Base-by-base conservation (phyloP, 306 rosid genomes). In the Cajanus cajan region DNA sequence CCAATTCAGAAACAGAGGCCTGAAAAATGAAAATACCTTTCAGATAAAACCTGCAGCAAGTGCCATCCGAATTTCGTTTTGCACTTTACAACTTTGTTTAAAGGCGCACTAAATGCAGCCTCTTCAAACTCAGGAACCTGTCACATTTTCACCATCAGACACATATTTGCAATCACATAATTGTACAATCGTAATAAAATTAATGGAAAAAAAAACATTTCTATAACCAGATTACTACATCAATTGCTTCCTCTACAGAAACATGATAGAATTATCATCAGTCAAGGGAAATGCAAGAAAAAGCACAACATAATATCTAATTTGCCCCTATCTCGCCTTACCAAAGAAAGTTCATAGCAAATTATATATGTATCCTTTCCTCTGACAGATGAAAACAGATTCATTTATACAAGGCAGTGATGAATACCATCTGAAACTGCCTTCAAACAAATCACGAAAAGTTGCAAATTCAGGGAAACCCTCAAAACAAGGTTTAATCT, bases 71-170 rank as follows among this genome's bases (percentile, higher is more conserved):
- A 94, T 78, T 94, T 41, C 71, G 98, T 94, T 76, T 94, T 94
- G 73, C 98, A 92, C 84, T 85, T 89, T 54, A 92, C 95, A 80
- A 92, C 87, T 88, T 90, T 91, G 86, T 95, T 92, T 77, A 95
- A 75, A 61, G 98, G 90, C 61, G 98, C 94, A 87, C 48, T 59
- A 85, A 92, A 95, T 1, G 98, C 98, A 85, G 96, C 93, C 83
- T 92, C 98, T 87, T 95, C 97, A 86, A 95, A 95, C 73, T 95
- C 98, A 7, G 96, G 96, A 80, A 95, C 98, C 98, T 95, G 80
- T 69, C 78, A 52, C 25, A 82, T 52, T 80, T 71, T 43, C 75
- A 76, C 48, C 67, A 71, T 84, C 74, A 78, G 69, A 83, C 41
- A 83, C 71, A 21, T 13, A 33, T 13, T 43, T 61, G 45, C 65